Evolutionary conservation across 768 basidiomycete species (phyloP).

Genomic region (Infundibulicybe gibba): DNA sequence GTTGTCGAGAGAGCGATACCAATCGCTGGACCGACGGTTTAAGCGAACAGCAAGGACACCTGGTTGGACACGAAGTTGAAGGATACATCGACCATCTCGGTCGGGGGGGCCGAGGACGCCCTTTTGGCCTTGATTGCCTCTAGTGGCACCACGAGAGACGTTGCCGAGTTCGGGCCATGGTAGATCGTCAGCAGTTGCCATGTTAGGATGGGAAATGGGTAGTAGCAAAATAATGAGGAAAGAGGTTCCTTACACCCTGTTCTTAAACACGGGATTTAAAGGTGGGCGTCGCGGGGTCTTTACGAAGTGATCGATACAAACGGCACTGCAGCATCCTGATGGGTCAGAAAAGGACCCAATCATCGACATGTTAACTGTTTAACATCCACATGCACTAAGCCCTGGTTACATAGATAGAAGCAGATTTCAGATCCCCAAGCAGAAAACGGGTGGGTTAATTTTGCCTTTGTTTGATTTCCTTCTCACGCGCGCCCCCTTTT

Average conservation of each 20-base stretch:
- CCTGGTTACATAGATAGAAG: too few relatives aligned
- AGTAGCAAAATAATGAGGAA: constrained; percentile 13
- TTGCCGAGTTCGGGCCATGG: constrained; percentile 87
- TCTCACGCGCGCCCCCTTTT: background rate
- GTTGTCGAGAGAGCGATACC: constrained; percentile 75
- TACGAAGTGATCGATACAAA: background rate
- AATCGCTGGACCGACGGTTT: constrained; percentile 76
- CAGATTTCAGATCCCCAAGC: constrained; percentile 2
- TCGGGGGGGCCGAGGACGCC: constrained; percentile 71
- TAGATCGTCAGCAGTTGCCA: constrained; percentile 67
- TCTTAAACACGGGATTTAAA: constrained; percentile 25
- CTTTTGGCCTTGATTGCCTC: constrained; percentile 86
- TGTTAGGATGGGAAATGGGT: constrained; percentile 24
- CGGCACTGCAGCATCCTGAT: background rate
- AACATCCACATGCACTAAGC: too few relatives aligned
- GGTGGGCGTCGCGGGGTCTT: constrained; percentile 13
- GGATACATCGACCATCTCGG: constrained; percentile 67
- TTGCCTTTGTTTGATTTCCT: background rate
- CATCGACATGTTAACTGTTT: too few relatives aligned
- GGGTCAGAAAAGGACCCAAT: background rate
- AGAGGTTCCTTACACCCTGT: constrained; percentile 15
- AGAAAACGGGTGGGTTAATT: background rate
- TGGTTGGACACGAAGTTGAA: constrained; percentile 82
- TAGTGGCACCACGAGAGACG: constrained; percentile 77
- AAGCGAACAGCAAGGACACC: constrained; percentile 75